These are phyloP conservation scores for Aspergillus sp. DNA, from an alignment of 2,329 filamentous ascomycete genomes.

Conservation along the genomic window DNA sequence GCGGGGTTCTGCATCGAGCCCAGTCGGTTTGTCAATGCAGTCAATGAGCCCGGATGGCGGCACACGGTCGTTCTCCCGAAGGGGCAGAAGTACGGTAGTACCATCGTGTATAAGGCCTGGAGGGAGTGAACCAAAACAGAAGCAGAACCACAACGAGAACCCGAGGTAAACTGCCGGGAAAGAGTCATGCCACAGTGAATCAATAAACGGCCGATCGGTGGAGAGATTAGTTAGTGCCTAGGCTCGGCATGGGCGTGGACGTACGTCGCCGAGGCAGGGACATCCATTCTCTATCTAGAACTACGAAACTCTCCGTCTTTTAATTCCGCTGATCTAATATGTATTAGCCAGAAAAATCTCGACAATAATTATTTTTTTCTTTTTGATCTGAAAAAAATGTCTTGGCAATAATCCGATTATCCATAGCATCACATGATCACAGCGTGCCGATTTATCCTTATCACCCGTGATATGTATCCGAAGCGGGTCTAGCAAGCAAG, in stretches of 20 bases:
- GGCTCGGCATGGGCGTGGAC: constrained; percentile 5
- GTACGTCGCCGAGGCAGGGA: neutral
- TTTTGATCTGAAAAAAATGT: neutral
- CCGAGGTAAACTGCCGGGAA: constrained; percentile 28
- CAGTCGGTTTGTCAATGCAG: constrained; percentile 84
- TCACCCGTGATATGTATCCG: constrained; percentile 15
- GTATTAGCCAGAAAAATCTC: neutral
- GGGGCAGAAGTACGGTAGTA: constrained; percentile 78
- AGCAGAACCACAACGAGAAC: neutral
- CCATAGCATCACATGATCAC: neutral
- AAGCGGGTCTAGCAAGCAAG: constrained; percentile 1
- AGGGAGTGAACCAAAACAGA: constrained; percentile 48
- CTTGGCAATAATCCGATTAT: constrained; percentile 10
- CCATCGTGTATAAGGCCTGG: constrained; percentile 85
- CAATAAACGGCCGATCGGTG: constrained; percentile 1
- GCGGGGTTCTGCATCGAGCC: constrained; percentile 92
- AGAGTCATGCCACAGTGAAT: neutral
- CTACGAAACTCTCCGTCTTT: neutral
- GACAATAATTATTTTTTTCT: too few species aligned
- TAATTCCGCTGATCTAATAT: neutral
- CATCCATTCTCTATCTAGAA: neutral
- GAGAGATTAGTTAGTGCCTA: neutral
- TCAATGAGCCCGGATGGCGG: constrained; percentile 79
- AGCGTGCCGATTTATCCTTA: constrained; percentile 21
- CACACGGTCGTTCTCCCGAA: constrained; percentile 77